Conservation (phyloP, 495 filamentous ascomycete species). For the Tuber borchii region DNA sequence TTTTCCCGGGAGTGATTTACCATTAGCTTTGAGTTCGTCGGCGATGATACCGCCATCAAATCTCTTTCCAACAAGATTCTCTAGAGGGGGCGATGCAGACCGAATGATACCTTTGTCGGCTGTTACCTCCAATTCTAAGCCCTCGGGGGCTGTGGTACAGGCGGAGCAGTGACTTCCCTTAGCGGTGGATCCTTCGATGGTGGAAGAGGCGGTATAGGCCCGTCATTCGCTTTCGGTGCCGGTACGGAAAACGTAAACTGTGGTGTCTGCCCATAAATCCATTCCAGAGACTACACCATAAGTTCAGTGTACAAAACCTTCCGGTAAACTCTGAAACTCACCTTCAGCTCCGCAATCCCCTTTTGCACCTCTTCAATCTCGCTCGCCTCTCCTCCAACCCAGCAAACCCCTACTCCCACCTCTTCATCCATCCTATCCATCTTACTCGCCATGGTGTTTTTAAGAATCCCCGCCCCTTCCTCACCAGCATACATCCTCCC, state of each 20-base stretch:
- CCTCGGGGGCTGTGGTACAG: constrained; percentile 19
- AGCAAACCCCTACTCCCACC: constrained; percentile 28
- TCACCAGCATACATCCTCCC: constrained; percentile 49
- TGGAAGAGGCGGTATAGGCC: constrained; percentile 21
- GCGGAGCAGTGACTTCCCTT: neutral
- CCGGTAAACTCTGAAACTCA: constrained; percentile 38
- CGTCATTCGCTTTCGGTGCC: constrained; percentile 27
- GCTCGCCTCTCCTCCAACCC: constrained; percentile 37
- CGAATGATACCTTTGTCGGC: constrained; percentile 31
- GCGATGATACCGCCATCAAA: constrained; percentile 31
- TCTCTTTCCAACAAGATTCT: constrained; percentile 22
- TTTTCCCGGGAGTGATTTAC: neutral
- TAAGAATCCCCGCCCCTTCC: constrained; percentile 7
- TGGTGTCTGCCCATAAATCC: constrained; percentile 79
- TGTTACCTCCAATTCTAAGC: constrained; percentile 15
- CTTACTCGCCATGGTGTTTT: constrained; percentile 7
- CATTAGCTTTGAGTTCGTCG: constrained; percentile 13
- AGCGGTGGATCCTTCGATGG: neutral
- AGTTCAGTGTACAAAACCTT: constrained; percentile 15
- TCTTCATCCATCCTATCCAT: neutral
- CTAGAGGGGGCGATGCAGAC: neutral
- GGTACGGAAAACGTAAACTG: constrained; percentile 68
- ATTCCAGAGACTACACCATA: constrained; percentile 55
- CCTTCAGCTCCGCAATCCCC: constrained; percentile 57
- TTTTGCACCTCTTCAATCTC: constrained; percentile 47